These are phyloP conservation scores for Aspergillus tubingensis DNA, from an alignment of 2,329 filamentous ascomycete genomes.

Conservation along the genomic window DNA sequence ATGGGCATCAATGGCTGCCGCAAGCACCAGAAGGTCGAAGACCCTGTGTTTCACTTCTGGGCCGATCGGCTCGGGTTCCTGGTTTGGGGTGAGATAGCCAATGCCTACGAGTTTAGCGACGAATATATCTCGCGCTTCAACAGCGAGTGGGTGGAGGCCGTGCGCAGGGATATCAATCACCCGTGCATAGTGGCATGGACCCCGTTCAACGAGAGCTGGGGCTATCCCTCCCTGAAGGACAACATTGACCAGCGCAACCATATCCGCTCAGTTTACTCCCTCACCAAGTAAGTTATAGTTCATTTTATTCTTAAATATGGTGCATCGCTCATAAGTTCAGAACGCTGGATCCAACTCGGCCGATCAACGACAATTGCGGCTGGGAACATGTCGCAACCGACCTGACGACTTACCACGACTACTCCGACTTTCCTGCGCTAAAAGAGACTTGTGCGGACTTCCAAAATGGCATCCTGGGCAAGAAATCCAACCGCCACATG, in stretches of 20 bases:
- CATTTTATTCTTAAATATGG: background rate
- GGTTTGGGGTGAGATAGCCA: slow-evolving; percentile 72
- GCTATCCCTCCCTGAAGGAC: slow-evolving; percentile 60
- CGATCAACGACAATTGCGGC: slow-evolving; percentile 71
- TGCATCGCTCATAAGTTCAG: slow-evolving; percentile 20
- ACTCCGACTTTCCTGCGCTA: slow-evolving; percentile 60
- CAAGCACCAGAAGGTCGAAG: slow-evolving; percentile 68
- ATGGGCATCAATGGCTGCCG: slow-evolving; percentile 70
- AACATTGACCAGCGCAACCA: slow-evolving; percentile 64
- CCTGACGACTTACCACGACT: slow-evolving; percentile 69
- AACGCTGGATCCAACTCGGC: slow-evolving; percentile 62
- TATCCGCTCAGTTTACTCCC: slow-evolving; percentile 63
- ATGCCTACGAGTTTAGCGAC: slow-evolving; percentile 63
- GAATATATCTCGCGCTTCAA: slow-evolving; percentile 63
- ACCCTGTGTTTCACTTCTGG: slow-evolving; percentile 66
- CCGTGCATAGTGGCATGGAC: slow-evolving; percentile 68
- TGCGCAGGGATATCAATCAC: slow-evolving; percentile 66
- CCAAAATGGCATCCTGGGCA: slow-evolving; percentile 53
- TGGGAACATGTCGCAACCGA: slow-evolving; percentile 70
- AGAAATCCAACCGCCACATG: slow-evolving; percentile 56
- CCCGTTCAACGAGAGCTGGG: slow-evolving; percentile 66
- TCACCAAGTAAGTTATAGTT: slow-evolving; percentile 55
- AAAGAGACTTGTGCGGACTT: slow-evolving; percentile 57
- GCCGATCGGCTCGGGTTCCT: slow-evolving; percentile 67
- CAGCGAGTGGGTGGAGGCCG: slow-evolving; percentile 64